A percentile compares a stretch with the other conserved stretches of the same genome.
These are phyloP conservation scores for Plasmodium relictum DNA, from an alignment of 169 alveolate genomes.

Conservation along the genomic window DNA sequence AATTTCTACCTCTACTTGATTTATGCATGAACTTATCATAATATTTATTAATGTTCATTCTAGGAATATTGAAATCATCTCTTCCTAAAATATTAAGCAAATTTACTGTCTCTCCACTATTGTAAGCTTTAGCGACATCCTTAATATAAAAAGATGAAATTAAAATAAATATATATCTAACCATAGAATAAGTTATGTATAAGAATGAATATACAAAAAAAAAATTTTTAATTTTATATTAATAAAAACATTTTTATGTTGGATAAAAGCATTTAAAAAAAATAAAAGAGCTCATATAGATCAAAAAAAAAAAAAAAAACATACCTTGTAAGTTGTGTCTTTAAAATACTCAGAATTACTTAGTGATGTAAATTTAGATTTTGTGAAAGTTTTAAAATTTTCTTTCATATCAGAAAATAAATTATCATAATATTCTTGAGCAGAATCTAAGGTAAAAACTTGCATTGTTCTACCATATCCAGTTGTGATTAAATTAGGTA, in stretches of 20 bases:
- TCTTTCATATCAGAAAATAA: constrained; percentile 34
- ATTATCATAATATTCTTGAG: constrained; percentile 75
- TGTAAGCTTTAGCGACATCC: constrained; percentile 7
- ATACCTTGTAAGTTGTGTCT: constrained; percentile 56
- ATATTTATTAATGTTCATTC: not conserved
- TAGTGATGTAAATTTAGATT: constrained; percentile 50
- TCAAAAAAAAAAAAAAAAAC: not conserved
- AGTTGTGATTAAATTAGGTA: constrained; percentile 78
- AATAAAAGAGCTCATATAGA: not conserved
- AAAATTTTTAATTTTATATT: not conserved
- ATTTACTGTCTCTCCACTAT: not conserved
- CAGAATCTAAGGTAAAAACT: constrained; percentile 77
- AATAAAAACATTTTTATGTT: not conserved
- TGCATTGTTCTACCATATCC: constrained; percentile 83
- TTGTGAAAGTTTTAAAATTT: constrained; percentile 45
- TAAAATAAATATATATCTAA: not conserved
- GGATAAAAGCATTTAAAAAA: not conserved
- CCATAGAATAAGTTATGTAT: not conserved
- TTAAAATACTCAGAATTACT: constrained; percentile 52
- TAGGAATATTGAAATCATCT: not conserved
- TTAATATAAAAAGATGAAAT: not conserved
- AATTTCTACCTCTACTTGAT: not conserved
- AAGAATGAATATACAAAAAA: not conserved
- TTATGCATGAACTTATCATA: not conserved
- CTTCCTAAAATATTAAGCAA: constrained; percentile 6